These are phyloP conservation scores for Colletotrichum somersetense DNA, from an alignment of 2,329 filamentous ascomycete genomes.

Conservation along the genomic window DNA sequence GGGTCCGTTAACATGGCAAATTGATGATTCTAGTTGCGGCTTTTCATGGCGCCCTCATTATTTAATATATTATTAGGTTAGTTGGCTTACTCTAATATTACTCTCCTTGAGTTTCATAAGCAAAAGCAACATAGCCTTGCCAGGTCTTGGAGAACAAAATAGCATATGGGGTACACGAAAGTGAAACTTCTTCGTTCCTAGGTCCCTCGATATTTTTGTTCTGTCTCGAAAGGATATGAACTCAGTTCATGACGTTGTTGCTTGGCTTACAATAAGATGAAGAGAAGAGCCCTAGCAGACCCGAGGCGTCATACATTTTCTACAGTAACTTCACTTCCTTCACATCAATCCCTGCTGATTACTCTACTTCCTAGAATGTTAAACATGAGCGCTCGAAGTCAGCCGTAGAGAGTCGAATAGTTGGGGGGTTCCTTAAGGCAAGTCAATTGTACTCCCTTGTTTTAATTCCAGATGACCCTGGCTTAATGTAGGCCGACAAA, in stretches of 20 bases:
- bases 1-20: neutral
- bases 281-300: neutral
- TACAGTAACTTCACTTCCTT: neutral
- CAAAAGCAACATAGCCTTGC: neutral
- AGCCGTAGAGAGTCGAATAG: neutral
- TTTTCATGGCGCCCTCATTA: no score
- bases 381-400: neutral
- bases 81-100: no score
- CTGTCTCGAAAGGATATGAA: no score
- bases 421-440: neutral
- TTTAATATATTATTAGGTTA: no score
- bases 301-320: neutral
- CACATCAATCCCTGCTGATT: neutral
- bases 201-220: accelerated
- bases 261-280: neutral
- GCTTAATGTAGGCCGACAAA: neutral
- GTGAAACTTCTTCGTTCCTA: no score
- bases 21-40: no score
- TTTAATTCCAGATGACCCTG: neutral
- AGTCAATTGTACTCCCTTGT: neutral
- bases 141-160: neutral
- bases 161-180: neutral
- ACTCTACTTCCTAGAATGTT: neutral
- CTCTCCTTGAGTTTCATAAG: neutral
- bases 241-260: neutral